Evolutionary conservation across 2,329 filamentous ascomycete genomes (phyloP).

Genomic region (Hypoxylon rubiginosum): DNA sequence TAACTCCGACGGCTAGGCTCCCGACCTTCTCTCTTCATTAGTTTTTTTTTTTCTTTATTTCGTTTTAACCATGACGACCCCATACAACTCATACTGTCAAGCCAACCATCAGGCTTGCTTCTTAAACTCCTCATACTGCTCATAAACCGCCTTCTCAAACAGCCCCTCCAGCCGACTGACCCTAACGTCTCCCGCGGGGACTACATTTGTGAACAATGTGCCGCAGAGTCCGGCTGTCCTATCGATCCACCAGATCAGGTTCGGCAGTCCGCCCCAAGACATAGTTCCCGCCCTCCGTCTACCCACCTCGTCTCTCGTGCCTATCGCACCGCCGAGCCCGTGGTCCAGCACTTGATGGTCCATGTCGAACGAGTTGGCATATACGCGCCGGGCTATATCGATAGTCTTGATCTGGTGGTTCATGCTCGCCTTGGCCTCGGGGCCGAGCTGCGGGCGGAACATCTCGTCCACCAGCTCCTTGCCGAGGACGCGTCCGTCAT

Average conservation of each 20-base stretch:
- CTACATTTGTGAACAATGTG: conserved; percentile 22
- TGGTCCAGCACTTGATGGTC: conserved; percentile 25
- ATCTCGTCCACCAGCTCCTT: conserved; percentile 31
- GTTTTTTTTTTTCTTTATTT: neutral
- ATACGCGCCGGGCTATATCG: conserved; percentile 5
- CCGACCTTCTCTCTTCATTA: neutral
- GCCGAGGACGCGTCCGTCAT: conserved; percentile 25
- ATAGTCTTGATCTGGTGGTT: conserved; percentile 9
- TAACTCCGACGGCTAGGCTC: neutral
- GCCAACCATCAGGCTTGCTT: conserved; percentile 1
- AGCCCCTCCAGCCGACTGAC: conserved; percentile 9
- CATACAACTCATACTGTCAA: neutral
- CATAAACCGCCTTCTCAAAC: conserved; percentile 32
- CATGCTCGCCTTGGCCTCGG: conserved; percentile 19
- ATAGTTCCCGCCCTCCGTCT: conserved; percentile 32
- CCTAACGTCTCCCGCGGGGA: conserved; percentile 25
- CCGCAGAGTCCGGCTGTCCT: conserved; percentile 31
- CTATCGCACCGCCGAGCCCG: conserved; percentile 25
- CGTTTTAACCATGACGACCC: neutral
- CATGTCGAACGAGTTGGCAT: conserved; percentile 32
- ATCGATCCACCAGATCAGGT: conserved; percentile 39
- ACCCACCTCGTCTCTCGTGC: conserved; percentile 28
- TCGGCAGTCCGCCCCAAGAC: conserved; percentile 38
- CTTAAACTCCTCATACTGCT: conserved; percentile 31
- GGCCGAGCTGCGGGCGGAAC: conserved; percentile 30